These are phyloP conservation scores for Monilinia aucupariae DNA, from an alignment of 2,329 filamentous ascomycete genomes.

Conservation along the genomic window DNA sequence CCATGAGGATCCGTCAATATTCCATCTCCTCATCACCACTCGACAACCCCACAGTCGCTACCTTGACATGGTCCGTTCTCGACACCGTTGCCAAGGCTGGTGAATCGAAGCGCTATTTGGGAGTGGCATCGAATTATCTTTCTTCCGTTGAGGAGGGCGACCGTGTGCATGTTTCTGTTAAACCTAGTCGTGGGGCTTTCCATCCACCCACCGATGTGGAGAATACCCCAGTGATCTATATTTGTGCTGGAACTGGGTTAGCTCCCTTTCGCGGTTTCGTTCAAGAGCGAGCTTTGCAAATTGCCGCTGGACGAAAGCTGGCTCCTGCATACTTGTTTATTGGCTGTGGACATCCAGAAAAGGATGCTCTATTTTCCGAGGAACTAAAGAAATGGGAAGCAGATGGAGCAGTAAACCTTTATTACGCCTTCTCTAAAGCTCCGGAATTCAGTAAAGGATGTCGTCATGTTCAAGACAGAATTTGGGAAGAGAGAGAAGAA, in stretches of 20 bases:
- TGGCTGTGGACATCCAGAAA: conserved; percentile 41
- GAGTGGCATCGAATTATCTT: conserved; percentile 46
- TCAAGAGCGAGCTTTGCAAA: conserved; percentile 28
- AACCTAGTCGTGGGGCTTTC: conserved; percentile 37
- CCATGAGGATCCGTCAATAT: conserved; percentile 75
- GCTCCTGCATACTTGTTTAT: conserved; percentile 42
- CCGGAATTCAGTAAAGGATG: conserved; percentile 9
- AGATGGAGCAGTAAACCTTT: conserved; percentile 19
- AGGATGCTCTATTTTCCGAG: conserved; percentile 41
- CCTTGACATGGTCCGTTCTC: conserved; percentile 57
- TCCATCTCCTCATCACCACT: conserved; percentile 73
- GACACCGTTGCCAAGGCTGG: conserved; percentile 41
- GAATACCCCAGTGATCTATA: conserved; percentile 34
- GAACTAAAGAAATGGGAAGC: conserved; percentile 34
- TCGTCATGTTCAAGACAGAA: conserved; percentile 18
- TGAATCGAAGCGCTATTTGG: conserved; percentile 37
- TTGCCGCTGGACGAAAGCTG: conserved; percentile 14
- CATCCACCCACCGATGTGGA: conserved; percentile 26
- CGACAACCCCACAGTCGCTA: conserved; percentile 55
- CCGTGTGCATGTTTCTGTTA: conserved; percentile 38
- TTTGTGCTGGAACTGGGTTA: conserved; percentile 36
- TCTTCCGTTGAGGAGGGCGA: conserved; percentile 38
- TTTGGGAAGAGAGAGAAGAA: conserved; percentile 20
- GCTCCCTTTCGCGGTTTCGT: conserved; percentile 29
- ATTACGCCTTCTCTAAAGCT: conserved; percentile 8